phyloP scores from a whole-genome alignment of 345 rosid genomes.

The Chamaenerion angustifolium region DNA sequence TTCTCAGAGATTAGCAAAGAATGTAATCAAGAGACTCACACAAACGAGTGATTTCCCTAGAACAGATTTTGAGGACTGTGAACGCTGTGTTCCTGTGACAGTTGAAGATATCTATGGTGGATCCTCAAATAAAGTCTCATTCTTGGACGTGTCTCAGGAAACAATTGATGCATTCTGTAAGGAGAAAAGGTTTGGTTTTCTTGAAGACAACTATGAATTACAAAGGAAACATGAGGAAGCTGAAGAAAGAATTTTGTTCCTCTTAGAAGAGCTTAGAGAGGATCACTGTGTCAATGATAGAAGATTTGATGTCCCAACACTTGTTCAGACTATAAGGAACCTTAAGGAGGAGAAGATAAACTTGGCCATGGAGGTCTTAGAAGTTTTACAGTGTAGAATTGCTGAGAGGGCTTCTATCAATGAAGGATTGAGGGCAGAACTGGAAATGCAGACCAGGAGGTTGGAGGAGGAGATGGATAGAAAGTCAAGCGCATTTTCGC shows the following conservation, averaged over 20 bases:
- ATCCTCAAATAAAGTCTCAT: slow-evolving; percentile 29
- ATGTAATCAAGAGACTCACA: slow-evolving; percentile 76
- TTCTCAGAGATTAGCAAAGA: slow-evolving; percentile 70
- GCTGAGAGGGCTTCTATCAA: slow-evolving; percentile 48
- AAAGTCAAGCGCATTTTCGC: slow-evolving; percentile 83
- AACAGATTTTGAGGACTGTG: slow-evolving; percentile 31
- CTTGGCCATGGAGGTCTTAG: slow-evolving; percentile 62
- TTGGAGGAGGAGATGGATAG: slow-evolving; percentile 93
- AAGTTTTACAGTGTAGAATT: slow-evolving; percentile 48
- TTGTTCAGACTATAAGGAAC: slow-evolving; percentile 43
- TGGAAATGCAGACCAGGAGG: slow-evolving; percentile 38
- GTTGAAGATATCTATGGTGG: slow-evolving; percentile 65
- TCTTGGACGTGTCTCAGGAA: slow-evolving; percentile 32
- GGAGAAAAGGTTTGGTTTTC: slow-evolving; percentile 32
- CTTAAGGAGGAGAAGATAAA: slow-evolving; percentile 52
- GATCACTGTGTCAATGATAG: slow-evolving; percentile 37
- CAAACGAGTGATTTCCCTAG: slow-evolving; percentile 34
- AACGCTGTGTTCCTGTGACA: slow-evolving; percentile 49
- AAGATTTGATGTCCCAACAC: slow-evolving; percentile 47
- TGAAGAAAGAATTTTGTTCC: slow-evolving; percentile 46
- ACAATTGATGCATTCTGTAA: slow-evolving; percentile 15
- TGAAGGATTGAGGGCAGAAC: slow-evolving; percentile 51
- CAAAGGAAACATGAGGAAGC: slow-evolving; percentile 55
- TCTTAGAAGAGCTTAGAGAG: slow-evolving; percentile 56
- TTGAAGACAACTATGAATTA: slow-evolving; percentile 17